phyloP scores from a whole-genome alignment of 2,329 filamentous ascomycete species.

The Rutstroemia sp. region DNA sequence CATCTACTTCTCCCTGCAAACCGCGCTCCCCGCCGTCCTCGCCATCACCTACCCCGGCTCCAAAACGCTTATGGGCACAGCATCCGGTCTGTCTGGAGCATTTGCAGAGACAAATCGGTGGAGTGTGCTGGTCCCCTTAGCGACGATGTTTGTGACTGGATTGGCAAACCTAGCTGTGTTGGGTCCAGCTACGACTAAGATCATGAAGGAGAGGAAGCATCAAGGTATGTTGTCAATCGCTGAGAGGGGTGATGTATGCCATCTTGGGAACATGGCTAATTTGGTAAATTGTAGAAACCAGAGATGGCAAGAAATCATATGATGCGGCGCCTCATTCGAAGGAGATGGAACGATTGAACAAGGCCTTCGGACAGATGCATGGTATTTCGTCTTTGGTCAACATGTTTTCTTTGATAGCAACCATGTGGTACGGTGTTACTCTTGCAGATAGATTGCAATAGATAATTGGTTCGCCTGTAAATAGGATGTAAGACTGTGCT shows the following conservation, averaged over 20 bases:
- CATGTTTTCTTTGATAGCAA: constrained; percentile 59
- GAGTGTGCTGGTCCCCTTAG: constrained; percentile 60
- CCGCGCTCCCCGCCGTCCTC: constrained; percentile 62
- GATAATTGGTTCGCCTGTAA: neutral
- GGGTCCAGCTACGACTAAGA: constrained; percentile 65
- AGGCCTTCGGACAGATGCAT: constrained; percentile 71
- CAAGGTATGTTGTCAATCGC: constrained; percentile 56
- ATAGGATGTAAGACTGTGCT: too few relatives aligned
- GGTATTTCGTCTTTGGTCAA: constrained; percentile 77
- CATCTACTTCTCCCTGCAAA: constrained; percentile 82
- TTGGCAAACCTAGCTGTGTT: constrained; percentile 63
- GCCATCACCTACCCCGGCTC: constrained; percentile 75
- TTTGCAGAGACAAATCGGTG: constrained; percentile 53
- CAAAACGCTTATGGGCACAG: constrained; percentile 28
- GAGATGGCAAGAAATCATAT: constrained; percentile 82
- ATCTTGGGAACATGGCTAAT: neutral
- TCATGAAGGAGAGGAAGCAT: constrained; percentile 68
- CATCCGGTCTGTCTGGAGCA: constrained; percentile 45
- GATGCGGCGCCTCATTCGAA: constrained; percentile 72
- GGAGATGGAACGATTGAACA: constrained; percentile 78
- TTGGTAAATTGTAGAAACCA: constrained; percentile 52
- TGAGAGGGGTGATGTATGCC: neutral
- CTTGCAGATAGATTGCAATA: constrained; percentile 36
- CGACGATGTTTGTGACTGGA: constrained; percentile 62
- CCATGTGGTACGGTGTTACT: constrained; percentile 70